A percentile compares a stretch with the other conserved stretches of the same genome.
Evolutionary conservation across 1,284 basidiomycete genomes (phyloP).

Genomic region (Microbotryum lychnidis-dioicae): DNA sequence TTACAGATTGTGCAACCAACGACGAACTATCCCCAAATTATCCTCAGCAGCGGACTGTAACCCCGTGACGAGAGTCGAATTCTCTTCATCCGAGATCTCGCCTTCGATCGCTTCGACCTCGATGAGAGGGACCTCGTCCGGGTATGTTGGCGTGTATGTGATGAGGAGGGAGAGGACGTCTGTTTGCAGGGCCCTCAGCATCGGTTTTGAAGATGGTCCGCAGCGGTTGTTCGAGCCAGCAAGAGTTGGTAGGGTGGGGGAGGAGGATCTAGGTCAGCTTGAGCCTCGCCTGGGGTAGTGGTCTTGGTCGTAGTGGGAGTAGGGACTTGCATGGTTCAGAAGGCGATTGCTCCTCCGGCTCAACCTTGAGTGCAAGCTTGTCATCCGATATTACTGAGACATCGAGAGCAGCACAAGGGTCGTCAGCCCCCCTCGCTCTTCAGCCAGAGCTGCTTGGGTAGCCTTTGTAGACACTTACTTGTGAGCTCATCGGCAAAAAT

Average conservation of each 20-base stretch:
- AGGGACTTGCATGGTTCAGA: constrained; percentile 49
- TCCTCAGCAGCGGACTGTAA: constrained; percentile 40
- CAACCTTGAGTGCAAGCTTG: constrained; percentile 73
- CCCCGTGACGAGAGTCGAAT: constrained; percentile 56
- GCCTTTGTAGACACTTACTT: constrained; percentile 54
- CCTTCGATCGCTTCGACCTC: constrained; percentile 60
- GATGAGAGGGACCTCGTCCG: constrained; percentile 67
- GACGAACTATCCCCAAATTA: constrained; percentile 21
- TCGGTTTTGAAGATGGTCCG: background rate
- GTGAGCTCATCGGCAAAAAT: constrained; percentile 91
- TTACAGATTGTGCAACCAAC: background rate
- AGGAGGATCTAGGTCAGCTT: background rate
- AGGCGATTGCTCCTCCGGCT: constrained; percentile 69
- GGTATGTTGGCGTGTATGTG: constrained; percentile 60
- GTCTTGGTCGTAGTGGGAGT: constrained; percentile 4
- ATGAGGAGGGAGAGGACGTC: constrained; percentile 69
- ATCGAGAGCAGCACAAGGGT: constrained; percentile 45
- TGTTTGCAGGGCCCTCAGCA: constrained; percentile 41
- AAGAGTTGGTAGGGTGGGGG: background rate
- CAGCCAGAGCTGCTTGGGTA: constrained; percentile 30
- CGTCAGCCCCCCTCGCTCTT: background rate
- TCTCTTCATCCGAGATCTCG: constrained; percentile 46
- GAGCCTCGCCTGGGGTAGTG: background rate
- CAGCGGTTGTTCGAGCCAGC: constrained; percentile 1
- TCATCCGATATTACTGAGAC: constrained; percentile 70